A percentile compares a stretch with the other conserved stretches of the same genome.
These are phyloP conservation scores for Eutrema salsugineum DNA, from an alignment of 441 rosid species.

Conservation along the genomic window DNA sequence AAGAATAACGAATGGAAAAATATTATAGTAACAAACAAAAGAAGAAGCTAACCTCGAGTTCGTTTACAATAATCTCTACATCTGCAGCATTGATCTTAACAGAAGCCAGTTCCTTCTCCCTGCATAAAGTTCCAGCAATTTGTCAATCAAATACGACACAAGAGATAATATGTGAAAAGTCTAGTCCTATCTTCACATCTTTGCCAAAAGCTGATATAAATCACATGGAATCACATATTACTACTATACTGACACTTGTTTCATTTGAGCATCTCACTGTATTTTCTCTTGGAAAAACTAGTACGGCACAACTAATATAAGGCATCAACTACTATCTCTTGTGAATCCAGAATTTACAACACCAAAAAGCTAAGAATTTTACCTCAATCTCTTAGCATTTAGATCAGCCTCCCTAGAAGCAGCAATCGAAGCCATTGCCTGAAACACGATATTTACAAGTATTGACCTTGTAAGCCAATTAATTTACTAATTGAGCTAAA, in stretches of 20 bases:
- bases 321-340: background rate
- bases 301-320: background rate
- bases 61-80: constrained; percentile 80
- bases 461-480: background rate
- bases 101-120: constrained; percentile 95
- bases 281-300: background rate
- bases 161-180: background rate
- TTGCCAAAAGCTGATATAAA: background rate
- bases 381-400: constrained; percentile 90
- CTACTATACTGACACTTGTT: background rate
- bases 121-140: constrained; percentile 21
- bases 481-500: background rate
- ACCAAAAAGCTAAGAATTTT: background rate
- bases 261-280: background rate
- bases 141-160: background rate
- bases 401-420: constrained; percentile 82
- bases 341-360: background rate
- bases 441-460: too few relatives aligned
- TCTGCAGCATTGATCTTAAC: constrained; percentile 94
- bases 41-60: constrained; percentile 68
- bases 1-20: background rate
- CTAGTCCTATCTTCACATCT: background rate
- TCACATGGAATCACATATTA: background rate
- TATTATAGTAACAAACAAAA: too few relatives aligned
- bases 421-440: constrained; percentile 98